Percentiles rank a stretch among this genome's conserved stretches.
Conservation (phyloP, 2,329 filamentous ascomycete genomes). For the Verruconis gallopava region DNA sequence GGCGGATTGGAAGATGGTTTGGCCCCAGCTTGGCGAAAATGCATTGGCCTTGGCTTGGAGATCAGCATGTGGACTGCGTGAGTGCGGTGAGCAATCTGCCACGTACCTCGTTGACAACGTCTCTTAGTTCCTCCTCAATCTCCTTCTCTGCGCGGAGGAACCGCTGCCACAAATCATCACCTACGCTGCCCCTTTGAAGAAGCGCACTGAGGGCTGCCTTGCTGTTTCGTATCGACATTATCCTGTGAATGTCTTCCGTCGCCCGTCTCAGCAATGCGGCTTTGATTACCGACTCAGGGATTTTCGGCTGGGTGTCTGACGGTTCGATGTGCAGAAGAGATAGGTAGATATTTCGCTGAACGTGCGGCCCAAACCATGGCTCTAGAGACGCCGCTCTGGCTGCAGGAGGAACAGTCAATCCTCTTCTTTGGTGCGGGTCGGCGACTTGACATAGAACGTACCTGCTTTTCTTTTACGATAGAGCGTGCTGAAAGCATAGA, state of each 20-base stretch:
- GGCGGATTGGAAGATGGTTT: slow-evolving; percentile 91
- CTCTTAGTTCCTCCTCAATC: slow-evolving; percentile 88
- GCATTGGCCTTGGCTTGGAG: slow-evolving; percentile 66
- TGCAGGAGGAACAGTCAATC: slow-evolving; percentile 11
- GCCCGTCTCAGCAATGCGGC: slow-evolving; percentile 81
- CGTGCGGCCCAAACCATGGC: slow-evolving; percentile 86
- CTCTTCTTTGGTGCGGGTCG: slow-evolving; percentile 14
- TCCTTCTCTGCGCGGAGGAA: slow-evolving; percentile 90
- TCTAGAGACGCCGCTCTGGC: slow-evolving; percentile 67
- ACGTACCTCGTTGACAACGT: slow-evolving; percentile 81
- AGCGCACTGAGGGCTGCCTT: slow-evolving; percentile 79
- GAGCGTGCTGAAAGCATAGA: slow-evolving; percentile 82
- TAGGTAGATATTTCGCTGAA: slow-evolving; percentile 89
- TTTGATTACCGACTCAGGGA: slow-evolving; percentile 76
- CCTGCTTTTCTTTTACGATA: slow-evolving; percentile 81
- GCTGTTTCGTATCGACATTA: slow-evolving; percentile 75
- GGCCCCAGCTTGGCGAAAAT: slow-evolving; percentile 77
- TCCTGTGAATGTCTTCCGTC: slow-evolving; percentile 81
- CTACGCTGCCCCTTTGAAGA: slow-evolving; percentile 80
- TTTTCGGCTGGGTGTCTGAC: slow-evolving; percentile 53
- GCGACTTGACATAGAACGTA: slow-evolving; percentile 1
- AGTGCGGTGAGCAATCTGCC: not conserved
- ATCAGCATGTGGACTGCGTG: not conserved
- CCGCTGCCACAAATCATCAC: slow-evolving; percentile 89
- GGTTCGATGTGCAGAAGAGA: slow-evolving; percentile 72